Evolutionary conservation across 345 rosid genomes (phyloP).

Genomic region (Lumnitzera racemosa): DNA sequence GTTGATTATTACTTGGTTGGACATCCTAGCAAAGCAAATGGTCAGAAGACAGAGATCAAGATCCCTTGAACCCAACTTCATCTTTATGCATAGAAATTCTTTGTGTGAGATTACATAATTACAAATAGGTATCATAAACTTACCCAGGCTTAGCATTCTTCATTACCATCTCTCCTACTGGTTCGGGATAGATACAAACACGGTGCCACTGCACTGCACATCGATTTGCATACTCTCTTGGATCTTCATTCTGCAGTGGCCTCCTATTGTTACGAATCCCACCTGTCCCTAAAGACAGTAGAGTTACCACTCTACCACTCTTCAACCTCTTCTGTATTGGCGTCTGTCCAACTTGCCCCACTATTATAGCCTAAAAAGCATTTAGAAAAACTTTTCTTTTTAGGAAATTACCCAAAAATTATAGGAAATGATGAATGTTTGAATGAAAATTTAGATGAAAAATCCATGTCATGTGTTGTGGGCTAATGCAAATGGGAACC

Average conservation of each 20-base stretch:
- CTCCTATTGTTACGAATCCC: constrained; percentile 75
- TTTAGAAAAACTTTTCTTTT: not conserved
- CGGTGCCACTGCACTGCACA: constrained; percentile 90
- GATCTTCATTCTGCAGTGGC: constrained; percentile 67
- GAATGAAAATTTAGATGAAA: no score
- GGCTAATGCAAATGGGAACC: no score
- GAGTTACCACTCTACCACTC: constrained; percentile 49
- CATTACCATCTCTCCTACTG: constrained; percentile 46
- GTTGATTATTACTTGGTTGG: no score
- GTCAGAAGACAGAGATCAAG: no score
- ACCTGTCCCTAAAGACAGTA: constrained; percentile 75
- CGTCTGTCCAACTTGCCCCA: constrained; percentile 80
- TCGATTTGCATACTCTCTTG: constrained; percentile 60
- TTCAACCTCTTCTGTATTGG: constrained; percentile 75
- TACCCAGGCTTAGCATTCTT: constrained; percentile 73
- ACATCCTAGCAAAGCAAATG: no score
- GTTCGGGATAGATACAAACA: constrained; percentile 57
- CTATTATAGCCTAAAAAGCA: constrained; percentile 65
- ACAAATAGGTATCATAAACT: constrained; percentile 15
- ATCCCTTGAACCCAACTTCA: not conserved
- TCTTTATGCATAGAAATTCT: not conserved
- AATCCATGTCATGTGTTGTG: no score
- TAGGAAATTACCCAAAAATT: not conserved
- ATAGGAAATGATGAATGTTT: not conserved
- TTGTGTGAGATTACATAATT: not conserved